Base-by-base conservation (phyloP, 805 yeast species). In the Schizosaccharomyces osmophilus region DNA sequence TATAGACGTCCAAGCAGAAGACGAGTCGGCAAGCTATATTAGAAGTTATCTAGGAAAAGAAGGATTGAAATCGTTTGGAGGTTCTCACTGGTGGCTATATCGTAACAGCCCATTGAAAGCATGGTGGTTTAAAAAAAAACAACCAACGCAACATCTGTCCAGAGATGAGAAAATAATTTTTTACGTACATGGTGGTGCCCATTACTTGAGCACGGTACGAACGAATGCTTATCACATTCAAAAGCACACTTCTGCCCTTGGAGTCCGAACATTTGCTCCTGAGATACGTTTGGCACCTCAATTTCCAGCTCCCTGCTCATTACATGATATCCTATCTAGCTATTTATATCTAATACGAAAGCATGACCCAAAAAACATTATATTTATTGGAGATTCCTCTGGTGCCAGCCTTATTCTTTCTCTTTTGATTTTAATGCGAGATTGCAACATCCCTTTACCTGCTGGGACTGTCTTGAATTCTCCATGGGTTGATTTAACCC, bases 121-220 rank as follows among this genome's bases (percentile, higher is more conserved):
- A 22, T 51, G 57, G 57, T 51, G 36, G 31, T 19, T 51, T 22
- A 17, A 51, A 22, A 51, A 13, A 29, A 22, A 17, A 51, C 57
- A 29, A 24, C 4, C 22, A 8, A 29, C 11, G 26, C 22, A 29
- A 29, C 42, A 57, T 11, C 26, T 22, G 22, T 11, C 29, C 1
- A 55, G 13, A 1, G 11, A 36, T 36, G 42, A 57, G 4, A 57
- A 57, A 36, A 24, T 57, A 5, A 26, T 57, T 15, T 57, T 65
- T n/a, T 64, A 61, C 58, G 62, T 60, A n/a, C 66, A 65, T 41
- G 66, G 66, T 17, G 66, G 66, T n/a, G 64, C 66, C 9, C 65
- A 65, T 55, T 64, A 61, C 24, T 22, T 64, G 60, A 64, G 66
- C 15, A 62, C 66, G 8, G 64, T 64, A 3, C 55, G 61, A 9